Evolutionary conservation across 768 basidiomycete species (phyloP).

Genomic region (Macrolepiota dolichaula): DNA sequence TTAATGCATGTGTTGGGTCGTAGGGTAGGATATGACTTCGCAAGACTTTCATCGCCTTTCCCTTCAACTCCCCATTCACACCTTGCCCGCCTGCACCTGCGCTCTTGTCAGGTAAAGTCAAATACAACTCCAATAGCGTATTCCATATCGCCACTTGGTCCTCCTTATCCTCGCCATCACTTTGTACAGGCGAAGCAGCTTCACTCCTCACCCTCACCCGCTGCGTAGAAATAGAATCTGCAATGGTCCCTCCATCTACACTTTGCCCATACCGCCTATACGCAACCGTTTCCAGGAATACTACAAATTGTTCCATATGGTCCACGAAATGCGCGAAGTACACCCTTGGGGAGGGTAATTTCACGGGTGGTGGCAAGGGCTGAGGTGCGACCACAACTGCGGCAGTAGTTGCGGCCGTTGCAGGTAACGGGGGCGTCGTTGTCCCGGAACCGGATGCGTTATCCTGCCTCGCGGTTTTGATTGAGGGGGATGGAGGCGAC

Average conservation of each 20-base stretch:
- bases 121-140: slow-evolving; percentile 90
- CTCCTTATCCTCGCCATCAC: slow-evolving; percentile 45
- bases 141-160: slow-evolving; percentile 90
- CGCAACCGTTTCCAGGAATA: slow-evolving; percentile 69
- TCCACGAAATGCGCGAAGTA: slow-evolving; percentile 87
- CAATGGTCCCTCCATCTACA: slow-evolving; percentile 39
- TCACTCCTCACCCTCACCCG: background rate
- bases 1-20: slow-evolving; percentile 90
- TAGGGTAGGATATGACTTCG: slow-evolving; percentile 61
- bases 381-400: slow-evolving; percentile 17
- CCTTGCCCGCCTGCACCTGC: slow-evolving; percentile 15
- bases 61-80: slow-evolving; percentile 34
- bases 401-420: slow-evolving; percentile 21
- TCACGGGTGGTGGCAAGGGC: slow-evolving; percentile 30
- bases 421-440: slow-evolving; percentile 31
- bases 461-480: slow-evolving; percentile 42
- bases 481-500: slow-evolving; percentile 30
- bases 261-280: slow-evolving; percentile 75
- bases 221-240: slow-evolving; percentile 3
- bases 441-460: slow-evolving; percentile 31
- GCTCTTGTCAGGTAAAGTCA: slow-evolving; percentile 45
- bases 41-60: slow-evolving; percentile 76
- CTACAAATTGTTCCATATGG: slow-evolving; percentile 71
- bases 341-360: slow-evolving; percentile 73
- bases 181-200: slow-evolving; percentile 28